Conservation (phyloP, 2,329 filamentous ascomycete species). For the Calonectria henricotiae region DNA sequence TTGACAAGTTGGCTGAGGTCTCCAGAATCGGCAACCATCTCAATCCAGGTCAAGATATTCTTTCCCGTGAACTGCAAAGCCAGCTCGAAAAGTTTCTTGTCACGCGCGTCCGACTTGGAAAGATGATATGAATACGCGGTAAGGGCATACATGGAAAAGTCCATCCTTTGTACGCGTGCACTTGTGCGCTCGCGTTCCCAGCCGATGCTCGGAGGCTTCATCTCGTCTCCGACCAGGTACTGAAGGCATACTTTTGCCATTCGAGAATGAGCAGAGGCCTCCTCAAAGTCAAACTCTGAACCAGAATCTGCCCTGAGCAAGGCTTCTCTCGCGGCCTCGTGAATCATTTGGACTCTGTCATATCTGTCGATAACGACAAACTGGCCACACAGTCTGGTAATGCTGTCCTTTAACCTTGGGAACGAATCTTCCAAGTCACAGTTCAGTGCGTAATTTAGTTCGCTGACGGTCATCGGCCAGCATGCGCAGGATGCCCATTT, state of each 20-base stretch:
- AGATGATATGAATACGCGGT: conserved; percentile 58
- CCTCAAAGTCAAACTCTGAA: conserved; percentile 55
- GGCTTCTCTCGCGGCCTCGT: conserved; percentile 59
- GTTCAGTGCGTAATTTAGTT: conserved; percentile 57
- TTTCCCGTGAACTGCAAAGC: conserved; percentile 53
- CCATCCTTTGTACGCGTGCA: background rate
- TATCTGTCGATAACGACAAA: conserved; percentile 58
- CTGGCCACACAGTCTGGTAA: conserved; percentile 56
- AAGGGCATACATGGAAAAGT: conserved; percentile 48
- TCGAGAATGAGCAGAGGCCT: conserved; percentile 52
- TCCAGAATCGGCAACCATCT: conserved; percentile 46
- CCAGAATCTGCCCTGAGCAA: conserved; percentile 46
- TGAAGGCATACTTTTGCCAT: conserved; percentile 57
- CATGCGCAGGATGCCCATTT: conserved; percentile 57
- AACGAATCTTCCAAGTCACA: conserved; percentile 56
- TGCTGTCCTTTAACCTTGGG: conserved; percentile 50
- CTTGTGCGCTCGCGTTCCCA: background rate
- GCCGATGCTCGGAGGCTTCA: conserved; percentile 54
- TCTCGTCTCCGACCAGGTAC: conserved; percentile 56
- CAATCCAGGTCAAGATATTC: conserved; percentile 60
- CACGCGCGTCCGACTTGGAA: conserved; percentile 46
- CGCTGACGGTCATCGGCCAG: conserved; percentile 55
- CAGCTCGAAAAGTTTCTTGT: conserved; percentile 46
- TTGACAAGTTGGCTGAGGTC: conserved; percentile 41
- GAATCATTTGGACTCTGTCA: conserved; percentile 57